A percentile compares a stretch with the other conserved stretches of the same genome.
These are phyloP conservation scores for Litsea cubeba DNA, from an alignment of 164 flowering plant species.

Conservation along the genomic window DNA sequence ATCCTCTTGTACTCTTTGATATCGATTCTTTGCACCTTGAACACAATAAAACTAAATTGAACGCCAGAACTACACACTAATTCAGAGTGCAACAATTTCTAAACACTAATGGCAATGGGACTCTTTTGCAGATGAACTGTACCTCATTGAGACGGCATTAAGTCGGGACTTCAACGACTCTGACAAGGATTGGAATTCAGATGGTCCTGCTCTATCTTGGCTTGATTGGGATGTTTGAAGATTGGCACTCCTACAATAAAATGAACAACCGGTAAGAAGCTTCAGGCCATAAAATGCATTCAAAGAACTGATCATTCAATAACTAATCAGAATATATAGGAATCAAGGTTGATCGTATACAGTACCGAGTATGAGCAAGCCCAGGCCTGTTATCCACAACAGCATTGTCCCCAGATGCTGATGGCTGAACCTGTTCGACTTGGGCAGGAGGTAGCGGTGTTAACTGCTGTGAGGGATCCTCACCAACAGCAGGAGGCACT, in stretches of 20 bases:
- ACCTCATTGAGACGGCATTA: conserved; percentile 68
- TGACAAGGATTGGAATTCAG: conserved; percentile 74
- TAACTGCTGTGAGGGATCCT: conserved; percentile 27
- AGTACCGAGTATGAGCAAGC: conserved; percentile 34
- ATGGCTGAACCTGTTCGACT: conserved; percentile 31
- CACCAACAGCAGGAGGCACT: conserved; percentile 23
- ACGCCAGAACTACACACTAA: not conserved
- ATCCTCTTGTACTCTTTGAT: conserved; percentile 73
- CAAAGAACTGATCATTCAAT: not conserved
- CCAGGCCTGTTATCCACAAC: conserved; percentile 23
- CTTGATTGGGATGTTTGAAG: conserved; percentile 40
- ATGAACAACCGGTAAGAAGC: not conserved
- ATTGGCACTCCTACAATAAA: conserved; percentile 28
- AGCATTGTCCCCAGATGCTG: conserved; percentile 37
- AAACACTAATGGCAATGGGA: too few species aligned
- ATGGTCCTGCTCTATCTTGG: conserved; percentile 78
- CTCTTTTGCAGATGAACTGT: not conserved
- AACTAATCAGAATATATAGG: not conserved
- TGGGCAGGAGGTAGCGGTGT: conserved; percentile 28
- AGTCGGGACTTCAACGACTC: conserved; percentile 71
- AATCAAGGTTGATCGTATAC: conserved; percentile 6
- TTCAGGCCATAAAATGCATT: not conserved
- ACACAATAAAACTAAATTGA: not conserved
- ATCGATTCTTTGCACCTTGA: conserved; percentile 66
- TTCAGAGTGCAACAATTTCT: not conserved